Evolutionary conservation across 202 grass and related monocot species (phyloP), one percentile per base, ranked within the genome.

Genomic region (Setaria viridis): DNA sequence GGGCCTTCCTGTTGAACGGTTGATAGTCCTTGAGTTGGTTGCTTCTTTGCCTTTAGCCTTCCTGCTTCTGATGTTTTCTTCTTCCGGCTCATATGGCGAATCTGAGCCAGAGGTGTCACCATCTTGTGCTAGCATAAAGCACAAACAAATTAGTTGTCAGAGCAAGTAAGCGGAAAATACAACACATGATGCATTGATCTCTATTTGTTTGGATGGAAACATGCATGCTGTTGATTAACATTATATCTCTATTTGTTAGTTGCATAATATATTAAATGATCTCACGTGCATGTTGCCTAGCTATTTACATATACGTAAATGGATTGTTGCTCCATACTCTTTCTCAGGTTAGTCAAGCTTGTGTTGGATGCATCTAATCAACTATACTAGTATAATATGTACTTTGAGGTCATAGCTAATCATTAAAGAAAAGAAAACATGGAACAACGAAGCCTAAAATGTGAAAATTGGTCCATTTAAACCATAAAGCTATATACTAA

Each of bases 111-210:
- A 70, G 2, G 7, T 42, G 2, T 70, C 63, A 15, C 2, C 80
- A 67, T 87, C 79, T 76, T 82, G 33, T 15, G 0, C 72, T 87
- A 60, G 21, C 15, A 65, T 8, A 51, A 32, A 20, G 13, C 47
- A 81, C 57, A 15, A 11, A 50, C 3, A 50, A 50, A 50, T 15
- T 50, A 50, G 48, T 13, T 50, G 12, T 15, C 13, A 15, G 13
- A 50, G 48, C 12, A 14, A 9, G 51, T 5, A 55, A 17, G 51
- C 1, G 15, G 16, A 55, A 17, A 55, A 19, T 1, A 55, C 51
- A 46, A 19, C 4, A 19, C 4, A 55, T 6, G 7, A 70, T 13
- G 20, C 12, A 57, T 70, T 64, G 43, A 34, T 20, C 3, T 10
- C 5, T 51, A 6, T 49, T 49, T 32, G 0, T 17, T 30, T 33